Percentiles rank a stretch among this genome's conserved stretches.
These are phyloP conservation scores for Phaffia australis DNA, from an alignment of 768 basidiomycete genomes.

Conservation along the genomic window DNA sequence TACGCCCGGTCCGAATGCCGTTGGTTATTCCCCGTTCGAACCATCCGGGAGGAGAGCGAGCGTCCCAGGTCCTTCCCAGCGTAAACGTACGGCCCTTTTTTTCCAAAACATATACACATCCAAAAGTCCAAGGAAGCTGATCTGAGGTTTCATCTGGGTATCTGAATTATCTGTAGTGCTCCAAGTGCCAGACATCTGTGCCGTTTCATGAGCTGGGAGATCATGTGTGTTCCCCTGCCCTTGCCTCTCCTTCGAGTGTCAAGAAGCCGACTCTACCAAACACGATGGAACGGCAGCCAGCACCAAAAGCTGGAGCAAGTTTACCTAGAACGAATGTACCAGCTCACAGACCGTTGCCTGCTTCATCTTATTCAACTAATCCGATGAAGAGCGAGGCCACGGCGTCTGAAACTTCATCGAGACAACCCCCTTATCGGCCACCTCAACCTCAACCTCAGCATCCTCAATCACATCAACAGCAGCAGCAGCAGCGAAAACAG, in stretches of 20 bases:
- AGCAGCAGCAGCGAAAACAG: no score
- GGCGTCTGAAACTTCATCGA: background rate
- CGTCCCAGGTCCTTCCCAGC: constrained; percentile 16
- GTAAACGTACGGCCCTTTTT: constrained; percentile 10
- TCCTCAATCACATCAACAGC: no score
- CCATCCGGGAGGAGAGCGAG: constrained; percentile 7
- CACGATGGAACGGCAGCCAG: no score
- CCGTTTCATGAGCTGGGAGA: constrained; percentile 10
- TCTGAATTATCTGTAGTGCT: constrained; percentile 11
- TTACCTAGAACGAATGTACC: background rate
- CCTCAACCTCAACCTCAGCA: no score
- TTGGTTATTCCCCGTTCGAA: background rate
- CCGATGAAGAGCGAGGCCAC: background rate
- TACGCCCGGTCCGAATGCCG: no score
- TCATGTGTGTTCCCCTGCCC: constrained; percentile 11
- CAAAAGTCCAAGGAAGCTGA: background rate
- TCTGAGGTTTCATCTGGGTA: background rate
- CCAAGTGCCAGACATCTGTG: constrained; percentile 14
- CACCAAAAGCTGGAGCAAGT: no score
- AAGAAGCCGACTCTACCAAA: background rate
- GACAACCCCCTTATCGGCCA: background rate
- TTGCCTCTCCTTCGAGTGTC: background rate
- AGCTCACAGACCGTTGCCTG: background rate
- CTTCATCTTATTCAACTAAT: background rate
- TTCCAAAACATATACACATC: background rate